These are phyloP conservation scores for Suillus variegatus DNA, from an alignment of 768 basidiomycete species.

Conservation along the genomic window DNA sequence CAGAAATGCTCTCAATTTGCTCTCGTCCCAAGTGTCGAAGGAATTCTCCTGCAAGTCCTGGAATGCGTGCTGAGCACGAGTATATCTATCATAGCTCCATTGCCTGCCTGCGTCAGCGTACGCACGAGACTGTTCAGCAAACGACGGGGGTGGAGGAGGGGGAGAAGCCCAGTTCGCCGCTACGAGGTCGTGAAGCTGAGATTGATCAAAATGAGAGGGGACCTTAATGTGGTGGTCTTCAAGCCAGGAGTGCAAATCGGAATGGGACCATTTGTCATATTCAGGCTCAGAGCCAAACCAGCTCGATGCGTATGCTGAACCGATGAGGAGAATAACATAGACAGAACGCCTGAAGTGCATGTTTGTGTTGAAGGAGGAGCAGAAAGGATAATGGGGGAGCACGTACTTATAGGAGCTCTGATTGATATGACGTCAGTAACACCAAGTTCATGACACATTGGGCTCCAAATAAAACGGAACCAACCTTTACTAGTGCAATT, in stretches of 20 bases:
- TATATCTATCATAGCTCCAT: conserved; percentile 69
- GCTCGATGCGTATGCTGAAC: conserved; percentile 43
- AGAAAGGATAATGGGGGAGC: neutral
- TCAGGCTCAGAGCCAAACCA: conserved; percentile 51
- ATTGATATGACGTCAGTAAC: conserved; percentile 28
- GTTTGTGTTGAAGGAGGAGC: conserved; percentile 1
- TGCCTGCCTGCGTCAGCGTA: conserved; percentile 28
- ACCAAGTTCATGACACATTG: conserved; percentile 9
- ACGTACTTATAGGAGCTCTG: conserved; percentile 15
- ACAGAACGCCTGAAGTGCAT: conserved; percentile 22
- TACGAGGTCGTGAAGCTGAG: conserved; percentile 50
- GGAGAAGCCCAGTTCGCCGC: conserved; percentile 56
- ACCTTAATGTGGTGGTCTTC: conserved; percentile 61
- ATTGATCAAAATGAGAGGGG: conserved; percentile 44
- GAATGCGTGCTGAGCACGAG: conserved; percentile 63
- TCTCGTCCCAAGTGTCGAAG: conserved; percentile 87
- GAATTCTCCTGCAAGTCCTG: conserved; percentile 55
- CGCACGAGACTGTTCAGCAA: conserved; percentile 19
- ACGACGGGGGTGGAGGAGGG: conserved; percentile 32
- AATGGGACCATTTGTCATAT: conserved; percentile 58
- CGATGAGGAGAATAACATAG: conserved; percentile 33
- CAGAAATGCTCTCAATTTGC: conserved; percentile 76
- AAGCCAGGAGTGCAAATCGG: conserved; percentile 70
- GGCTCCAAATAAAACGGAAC: neutral
- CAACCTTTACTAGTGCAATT: neutral